A percentile compares a stretch with the other conserved stretches of the same genome.
phyloP scores from a whole-genome alignment of 1,139 yeast species.

The Hyphopichia wangnamkhiaoensis region DNA sequence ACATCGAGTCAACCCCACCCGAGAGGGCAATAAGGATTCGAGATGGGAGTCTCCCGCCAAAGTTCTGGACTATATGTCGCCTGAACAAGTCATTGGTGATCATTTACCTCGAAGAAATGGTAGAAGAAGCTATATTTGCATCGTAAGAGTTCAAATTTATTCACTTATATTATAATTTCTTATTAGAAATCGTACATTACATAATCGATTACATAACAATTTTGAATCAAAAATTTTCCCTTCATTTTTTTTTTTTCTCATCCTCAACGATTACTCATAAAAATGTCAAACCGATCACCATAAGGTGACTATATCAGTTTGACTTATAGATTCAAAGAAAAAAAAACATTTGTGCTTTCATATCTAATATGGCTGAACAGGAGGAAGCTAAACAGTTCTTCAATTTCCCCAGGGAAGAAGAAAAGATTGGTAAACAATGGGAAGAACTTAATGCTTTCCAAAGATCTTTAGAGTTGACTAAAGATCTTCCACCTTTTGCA shows the following conservation, averaged over 20 bases:
- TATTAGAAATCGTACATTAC: too few relatives aligned
- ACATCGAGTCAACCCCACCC: conserved; percentile 85
- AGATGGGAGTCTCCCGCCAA: conserved; percentile 13
- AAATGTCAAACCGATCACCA: neutral
- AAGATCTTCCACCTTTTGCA: conserved; percentile 84
- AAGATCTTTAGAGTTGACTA: conserved; percentile 76
- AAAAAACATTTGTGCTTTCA: neutral
- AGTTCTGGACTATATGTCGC: conserved; percentile 14
- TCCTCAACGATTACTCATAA: conserved; percentile 1
- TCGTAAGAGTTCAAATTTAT: too few relatives aligned
- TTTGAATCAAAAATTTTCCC: too few relatives aligned
- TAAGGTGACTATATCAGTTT: too few relatives aligned
- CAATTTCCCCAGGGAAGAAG: conserved; percentile 88
- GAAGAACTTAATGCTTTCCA: conserved; percentile 90
- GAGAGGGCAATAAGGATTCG: conserved; percentile 53
- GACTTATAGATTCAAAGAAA: too few relatives aligned
- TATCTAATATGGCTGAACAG: conserved; percentile 29
- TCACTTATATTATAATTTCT: too few relatives aligned
- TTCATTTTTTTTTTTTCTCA: neutral
- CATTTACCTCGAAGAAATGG: too few relatives aligned
- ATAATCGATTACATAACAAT: too few relatives aligned
- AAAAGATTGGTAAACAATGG: conserved; percentile 78
- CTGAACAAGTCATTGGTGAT: conserved; percentile 13
- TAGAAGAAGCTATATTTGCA: neutral
- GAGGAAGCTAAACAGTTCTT: conserved; percentile 29